Evolutionary conservation across 2,329 filamentous ascomycete species (phyloP).

Genomic region (Macrophomina pseudophaseolina): DNA sequence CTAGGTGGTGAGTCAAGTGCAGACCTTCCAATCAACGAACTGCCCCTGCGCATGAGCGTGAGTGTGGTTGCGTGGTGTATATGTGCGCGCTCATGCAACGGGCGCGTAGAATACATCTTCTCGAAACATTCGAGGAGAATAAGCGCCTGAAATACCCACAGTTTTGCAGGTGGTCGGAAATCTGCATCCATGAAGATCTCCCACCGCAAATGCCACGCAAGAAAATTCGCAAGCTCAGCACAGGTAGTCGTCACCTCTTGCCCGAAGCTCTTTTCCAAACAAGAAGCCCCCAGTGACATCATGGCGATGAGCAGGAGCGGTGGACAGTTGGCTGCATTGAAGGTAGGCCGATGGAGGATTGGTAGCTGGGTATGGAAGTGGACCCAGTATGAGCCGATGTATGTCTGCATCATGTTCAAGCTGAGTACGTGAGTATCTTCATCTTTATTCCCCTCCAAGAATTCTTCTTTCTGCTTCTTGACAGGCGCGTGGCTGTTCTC

Average conservation of each 20-base stretch:
- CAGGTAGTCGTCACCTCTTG: slow-evolving; percentile 74
- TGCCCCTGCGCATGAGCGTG: slow-evolving; percentile 91
- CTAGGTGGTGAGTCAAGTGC: slow-evolving; percentile 84
- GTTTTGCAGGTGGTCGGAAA: slow-evolving; percentile 87
- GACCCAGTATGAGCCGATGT: slow-evolving; percentile 86
- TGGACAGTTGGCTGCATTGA: slow-evolving; percentile 83
- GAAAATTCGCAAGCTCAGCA: slow-evolving; percentile 84
- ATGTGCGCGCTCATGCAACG: slow-evolving; percentile 90
- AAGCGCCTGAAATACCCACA: slow-evolving; percentile 95
- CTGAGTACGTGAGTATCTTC: slow-evolving; percentile 69
- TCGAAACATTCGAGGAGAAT: slow-evolving; percentile 91
- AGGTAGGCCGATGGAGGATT: slow-evolving; percentile 93
- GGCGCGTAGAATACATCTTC: slow-evolving; percentile 95
- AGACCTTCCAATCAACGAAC: slow-evolving; percentile 85
- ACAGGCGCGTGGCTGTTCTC: slow-evolving; percentile 77
- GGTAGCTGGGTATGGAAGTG: slow-evolving; percentile 94
- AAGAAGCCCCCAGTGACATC: slow-evolving; percentile 90
- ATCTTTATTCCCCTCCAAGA: slow-evolving; percentile 79
- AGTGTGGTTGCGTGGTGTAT: slow-evolving; percentile 97
- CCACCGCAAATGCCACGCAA: slow-evolving; percentile 94
- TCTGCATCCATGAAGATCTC: slow-evolving; percentile 91
- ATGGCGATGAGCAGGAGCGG: slow-evolving; percentile 84
- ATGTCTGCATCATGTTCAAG: slow-evolving; percentile 92
- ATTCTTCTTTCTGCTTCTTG: slow-evolving; percentile 74
- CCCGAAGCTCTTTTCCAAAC: slow-evolving; percentile 81